Evolutionary conservation across 495 filamentous ascomycete genomes (phyloP).

Genomic region (Bathelium albidoporum): DNA sequence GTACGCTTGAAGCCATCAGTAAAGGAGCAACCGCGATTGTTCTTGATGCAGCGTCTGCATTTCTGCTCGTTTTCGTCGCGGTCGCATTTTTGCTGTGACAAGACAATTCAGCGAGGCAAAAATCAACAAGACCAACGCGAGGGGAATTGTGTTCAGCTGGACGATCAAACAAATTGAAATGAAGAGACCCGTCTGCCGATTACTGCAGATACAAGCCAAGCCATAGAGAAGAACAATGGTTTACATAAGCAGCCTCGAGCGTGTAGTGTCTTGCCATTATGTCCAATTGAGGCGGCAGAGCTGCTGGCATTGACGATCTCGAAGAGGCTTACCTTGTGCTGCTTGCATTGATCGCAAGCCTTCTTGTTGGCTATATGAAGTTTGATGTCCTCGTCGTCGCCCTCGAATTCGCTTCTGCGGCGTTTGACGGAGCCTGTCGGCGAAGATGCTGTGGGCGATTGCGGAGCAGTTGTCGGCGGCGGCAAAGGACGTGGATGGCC

Average conservation of each 20-base stretch:
- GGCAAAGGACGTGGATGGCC: background rate
- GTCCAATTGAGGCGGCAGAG: background rate
- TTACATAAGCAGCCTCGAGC: background rate
- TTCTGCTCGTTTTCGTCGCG: conserved; percentile 51
- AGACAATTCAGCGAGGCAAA: conserved; percentile 11
- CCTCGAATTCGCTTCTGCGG: conserved; percentile 31
- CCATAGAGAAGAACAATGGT: background rate
- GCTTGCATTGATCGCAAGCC: conserved; percentile 89
- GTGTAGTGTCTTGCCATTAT: background rate
- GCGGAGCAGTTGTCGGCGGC: background rate
- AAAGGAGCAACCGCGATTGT: conserved; percentile 82
- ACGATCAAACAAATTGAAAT: conserved; percentile 5
- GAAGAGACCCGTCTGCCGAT: too few relatives aligned
- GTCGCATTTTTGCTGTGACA: conserved; percentile 69
- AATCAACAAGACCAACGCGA: too few relatives aligned
- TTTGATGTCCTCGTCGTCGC: conserved; percentile 28
- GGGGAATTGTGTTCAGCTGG: too few relatives aligned
- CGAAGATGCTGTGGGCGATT: background rate
- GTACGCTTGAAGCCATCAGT: conserved; percentile 90
- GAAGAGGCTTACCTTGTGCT: conserved; percentile 65
- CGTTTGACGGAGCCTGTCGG: background rate
- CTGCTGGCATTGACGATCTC: background rate
- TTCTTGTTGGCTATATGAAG: conserved; percentile 53
- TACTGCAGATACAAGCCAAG: background rate
- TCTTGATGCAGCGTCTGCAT: conserved; percentile 75